phyloP scores from a whole-genome alignment of 1,284 basidiomycete genomes.

The Cutaneotrichosporon sp. region DNA sequence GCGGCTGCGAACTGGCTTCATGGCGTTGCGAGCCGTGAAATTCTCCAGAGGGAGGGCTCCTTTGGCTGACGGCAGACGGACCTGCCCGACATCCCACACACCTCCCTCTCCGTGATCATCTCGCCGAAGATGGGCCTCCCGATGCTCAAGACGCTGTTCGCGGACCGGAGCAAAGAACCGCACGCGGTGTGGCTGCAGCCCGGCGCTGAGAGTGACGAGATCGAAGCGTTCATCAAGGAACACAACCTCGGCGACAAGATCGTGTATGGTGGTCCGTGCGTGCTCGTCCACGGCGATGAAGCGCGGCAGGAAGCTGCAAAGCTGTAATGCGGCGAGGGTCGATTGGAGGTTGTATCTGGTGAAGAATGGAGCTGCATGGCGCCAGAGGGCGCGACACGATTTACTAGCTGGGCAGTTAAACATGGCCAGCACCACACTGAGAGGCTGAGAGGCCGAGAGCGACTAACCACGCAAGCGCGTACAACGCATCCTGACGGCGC shows the following conservation, averaged over 20 bases:
- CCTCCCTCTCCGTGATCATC: conserved; percentile 74
- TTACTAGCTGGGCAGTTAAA: not conserved
- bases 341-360: not conserved
- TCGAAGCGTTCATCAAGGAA: conserved; percentile 54
- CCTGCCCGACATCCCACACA: conserved; percentile 60
- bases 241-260: conserved; percentile 59
- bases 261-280: conserved; percentile 68
- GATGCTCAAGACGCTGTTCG: conserved; percentile 49
- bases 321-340: not conserved
- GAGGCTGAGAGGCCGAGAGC: too few relatives aligned
- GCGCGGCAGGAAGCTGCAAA: conserved; percentile 18
- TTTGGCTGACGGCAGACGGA: conserved; percentile 50
- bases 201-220: conserved; percentile 63
- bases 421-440: too few relatives aligned
- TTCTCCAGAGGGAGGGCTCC: not conserved
- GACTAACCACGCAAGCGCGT: too few relatives aligned
- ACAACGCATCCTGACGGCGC: too few relatives aligned
- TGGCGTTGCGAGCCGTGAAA: not conserved
- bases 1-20: too few relatives aligned
- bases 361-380: not conserved
- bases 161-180: conserved; percentile 56
- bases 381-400: too few relatives aligned
- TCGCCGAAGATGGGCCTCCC: conserved; percentile 56
- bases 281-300: conserved; percentile 64
- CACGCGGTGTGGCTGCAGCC: conserved; percentile 79